Conservation (phyloP, 164 flowering plant species). For the Litsea cubeba region DNA sequence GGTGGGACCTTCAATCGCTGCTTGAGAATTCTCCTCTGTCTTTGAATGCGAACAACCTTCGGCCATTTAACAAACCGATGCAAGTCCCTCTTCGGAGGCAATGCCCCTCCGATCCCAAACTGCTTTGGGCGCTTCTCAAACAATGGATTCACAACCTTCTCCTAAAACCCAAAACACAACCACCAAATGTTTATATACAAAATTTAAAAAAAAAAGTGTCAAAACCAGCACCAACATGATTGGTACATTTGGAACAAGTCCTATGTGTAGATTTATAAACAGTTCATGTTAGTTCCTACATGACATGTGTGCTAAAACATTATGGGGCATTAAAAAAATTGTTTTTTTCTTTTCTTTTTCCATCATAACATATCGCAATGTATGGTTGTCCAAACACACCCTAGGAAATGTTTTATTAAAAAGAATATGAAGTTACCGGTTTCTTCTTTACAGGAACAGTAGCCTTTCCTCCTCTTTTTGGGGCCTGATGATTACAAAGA, state of each 20-base stretch:
- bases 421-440: slow-evolving; percentile 14
- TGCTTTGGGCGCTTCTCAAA: slow-evolving; percentile 75
- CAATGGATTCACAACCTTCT: slow-evolving; percentile 51
- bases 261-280: not conserved
- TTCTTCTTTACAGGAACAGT: slow-evolving; percentile 41
- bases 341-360: too few species aligned
- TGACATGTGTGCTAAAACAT: not conserved
- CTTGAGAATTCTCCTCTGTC: slow-evolving; percentile 29
- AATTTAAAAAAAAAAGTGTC: not conserved
- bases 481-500: slow-evolving; percentile 29
- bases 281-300: not conserved
- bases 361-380: not conserved
- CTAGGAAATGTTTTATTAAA: too few species aligned
- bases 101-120: slow-evolving; percentile 48
- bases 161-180: slow-evolving; percentile 10
- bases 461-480: slow-evolving; percentile 42
- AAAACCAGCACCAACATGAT: not conserved
- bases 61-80: slow-evolving; percentile 32
- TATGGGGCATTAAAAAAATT: not conserved
- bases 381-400: too few species aligned
- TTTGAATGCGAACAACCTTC: slow-evolving; percentile 28
- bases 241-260: not conserved
- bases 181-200: too few species aligned
- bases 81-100: slow-evolving; percentile 30
- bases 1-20: slow-evolving; percentile 35